phyloP scores from a whole-genome alignment of 2,329 filamentous ascomycete species.

The Nannizziopsis arthrosporioides region DNA sequence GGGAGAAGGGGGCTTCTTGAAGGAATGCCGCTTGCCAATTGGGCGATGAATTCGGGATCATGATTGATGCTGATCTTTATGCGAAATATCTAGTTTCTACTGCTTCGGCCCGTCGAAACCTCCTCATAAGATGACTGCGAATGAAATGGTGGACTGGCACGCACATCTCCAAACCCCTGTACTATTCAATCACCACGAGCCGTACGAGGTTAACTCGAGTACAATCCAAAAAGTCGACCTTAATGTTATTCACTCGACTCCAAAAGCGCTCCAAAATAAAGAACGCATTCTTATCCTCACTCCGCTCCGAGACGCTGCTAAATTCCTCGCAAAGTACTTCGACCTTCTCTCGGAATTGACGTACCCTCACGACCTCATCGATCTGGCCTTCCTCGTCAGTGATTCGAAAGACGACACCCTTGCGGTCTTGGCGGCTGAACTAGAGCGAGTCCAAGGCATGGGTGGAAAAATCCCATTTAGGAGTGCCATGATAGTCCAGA shows the following conservation, averaged over 20 bases:
- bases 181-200: constrained; percentile 88
- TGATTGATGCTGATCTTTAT: neutral
- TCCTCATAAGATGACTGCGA: constrained; percentile 89
- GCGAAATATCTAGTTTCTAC: constrained; percentile 58
- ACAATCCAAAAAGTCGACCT: constrained; percentile 72
- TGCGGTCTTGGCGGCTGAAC: constrained; percentile 69
- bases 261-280: constrained; percentile 63
- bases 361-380: constrained; percentile 90
- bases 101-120: constrained; percentile 92
- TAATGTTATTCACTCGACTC: constrained; percentile 71
- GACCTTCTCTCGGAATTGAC: constrained; percentile 80
- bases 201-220: constrained; percentile 69
- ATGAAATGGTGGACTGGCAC: constrained; percentile 84
- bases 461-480: constrained; percentile 56
- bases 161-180: constrained; percentile 83
- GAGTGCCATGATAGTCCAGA: constrained; percentile 74
- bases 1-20: neutral
- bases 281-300: constrained; percentile 88
- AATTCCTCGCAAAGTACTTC: constrained; percentile 78
- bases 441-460: constrained; percentile 76
- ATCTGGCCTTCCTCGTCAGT: constrained; percentile 85
- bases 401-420: constrained; percentile 87
- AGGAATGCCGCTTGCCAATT: neutral
- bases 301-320: constrained; percentile 77
- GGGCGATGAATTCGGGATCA: neutral